Evolutionary conservation across 208 protist species (phyloP).

Genomic region (Trypanosoma melophagium): DNA sequence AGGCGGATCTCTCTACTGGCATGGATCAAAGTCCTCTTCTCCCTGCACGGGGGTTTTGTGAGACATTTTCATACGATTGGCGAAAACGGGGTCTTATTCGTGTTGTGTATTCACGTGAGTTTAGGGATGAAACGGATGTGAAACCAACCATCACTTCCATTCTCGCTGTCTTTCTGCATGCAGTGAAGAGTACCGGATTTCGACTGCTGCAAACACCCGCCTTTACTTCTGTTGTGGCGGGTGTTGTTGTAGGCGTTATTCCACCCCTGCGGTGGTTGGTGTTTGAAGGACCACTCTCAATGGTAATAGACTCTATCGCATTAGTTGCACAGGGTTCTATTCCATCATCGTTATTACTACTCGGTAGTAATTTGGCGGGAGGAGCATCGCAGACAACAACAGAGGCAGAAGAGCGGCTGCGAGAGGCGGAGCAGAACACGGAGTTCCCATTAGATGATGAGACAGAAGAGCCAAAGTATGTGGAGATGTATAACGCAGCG

Average conservation of each 20-base stretch:
- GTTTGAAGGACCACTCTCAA: constrained; percentile 57
- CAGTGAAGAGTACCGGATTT: neutral
- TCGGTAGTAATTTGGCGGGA: constrained; percentile 65
- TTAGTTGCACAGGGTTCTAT: constrained; percentile 65
- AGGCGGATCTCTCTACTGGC: neutral
- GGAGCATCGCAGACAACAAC: constrained; percentile 8
- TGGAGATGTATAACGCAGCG: constrained; percentile 33
- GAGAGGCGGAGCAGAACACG: constrained; percentile 76
- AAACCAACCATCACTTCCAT: constrained; percentile 2
- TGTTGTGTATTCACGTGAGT: constrained; percentile 47
- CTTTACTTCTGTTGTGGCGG: constrained; percentile 67
- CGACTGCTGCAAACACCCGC: constrained; percentile 48
- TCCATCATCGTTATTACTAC: constrained; percentile 72
- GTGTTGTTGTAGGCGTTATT: constrained; percentile 65
- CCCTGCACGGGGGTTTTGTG: constrained; percentile 1
- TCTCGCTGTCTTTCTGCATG: constrained; percentile 9
- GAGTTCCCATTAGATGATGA: constrained; percentile 35
- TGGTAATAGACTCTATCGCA: constrained; percentile 57
- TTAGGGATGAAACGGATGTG: constrained; percentile 27
- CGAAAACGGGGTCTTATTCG: constrained; percentile 45
- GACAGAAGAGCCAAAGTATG: constrained; percentile 27
- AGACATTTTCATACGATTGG: constrained; percentile 55
- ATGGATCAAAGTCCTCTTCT: neutral
- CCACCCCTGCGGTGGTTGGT: constrained; percentile 58
- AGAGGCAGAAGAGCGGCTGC: constrained; percentile 30